Evolutionary conservation across 2,329 filamentous ascomycete genomes (phyloP), one percentile per base, ranked within the genome.

Genomic region (Fusarium austroafricanum): DNA sequence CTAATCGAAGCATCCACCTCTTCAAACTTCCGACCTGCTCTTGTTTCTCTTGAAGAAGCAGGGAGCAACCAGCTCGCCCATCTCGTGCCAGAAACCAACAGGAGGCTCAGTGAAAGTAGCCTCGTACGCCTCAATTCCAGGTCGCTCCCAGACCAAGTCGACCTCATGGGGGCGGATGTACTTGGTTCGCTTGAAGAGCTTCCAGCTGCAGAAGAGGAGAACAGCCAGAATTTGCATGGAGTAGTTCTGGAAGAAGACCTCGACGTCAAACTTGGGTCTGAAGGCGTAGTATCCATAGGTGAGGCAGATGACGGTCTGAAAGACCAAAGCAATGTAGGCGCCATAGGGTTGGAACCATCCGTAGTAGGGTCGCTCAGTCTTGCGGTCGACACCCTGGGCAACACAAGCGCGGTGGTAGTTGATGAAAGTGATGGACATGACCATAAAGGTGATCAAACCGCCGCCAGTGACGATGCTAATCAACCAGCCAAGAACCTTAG

Each of bases 401-500:
- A 82, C 78, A 56, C 84, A 82, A 31, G 87, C 88, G 23, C 82
- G 81, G 76, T 85, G 79, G 71, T 81, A 83, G 61, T 80, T 78
- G 46, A 83, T 71, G 72, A 81, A 86, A 18, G 81, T 82, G 49
- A 81, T 69, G 61, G 77, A 77, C 71, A 83, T 83, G 74, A 85
- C 79, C 61, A 90, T 83, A 75, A 87, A 90, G 76, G 88, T 86
- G 74, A 90, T 88, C 65, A 88, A 81, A 39, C 83, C 82, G 23
- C 82, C 85, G 8, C 83, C 86, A 4, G 85, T 87, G 70, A 86
- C 82, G 17, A 89, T 78, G 65, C 82, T 85, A 62, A 83, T 78
- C 52, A 89, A 76, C 83, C 83, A 88, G 53, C 72, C 83, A 10
- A 88, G 79, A 5, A 83, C 83, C 47, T 80, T 74, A n/a, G 82